Conservation (phyloP, 2,329 filamentous ascomycete species). For the Aspergillus udagawae region DNA sequence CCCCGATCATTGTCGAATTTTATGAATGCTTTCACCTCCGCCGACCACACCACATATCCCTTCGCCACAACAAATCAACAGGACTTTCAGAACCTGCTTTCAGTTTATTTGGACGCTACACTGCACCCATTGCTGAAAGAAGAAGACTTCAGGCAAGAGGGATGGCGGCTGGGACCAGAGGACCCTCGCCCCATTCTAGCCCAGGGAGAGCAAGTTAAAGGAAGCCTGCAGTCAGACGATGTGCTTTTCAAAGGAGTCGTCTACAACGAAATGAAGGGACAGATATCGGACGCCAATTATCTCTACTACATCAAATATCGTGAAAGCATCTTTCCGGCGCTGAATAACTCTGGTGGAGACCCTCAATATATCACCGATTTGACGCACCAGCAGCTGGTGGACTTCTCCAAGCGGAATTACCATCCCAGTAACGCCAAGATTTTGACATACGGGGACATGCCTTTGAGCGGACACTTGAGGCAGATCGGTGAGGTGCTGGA, state of each 20-base stretch:
- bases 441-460: slow-evolving; percentile 92
- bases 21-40: slow-evolving; percentile 98
- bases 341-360: slow-evolving; percentile 96
- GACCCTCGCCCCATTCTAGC: slow-evolving; percentile 63
- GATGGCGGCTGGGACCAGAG: slow-evolving; percentile 92
- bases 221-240: slow-evolving; percentile 59
- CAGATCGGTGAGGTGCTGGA: slow-evolving; percentile 73
- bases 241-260: slow-evolving; percentile 93
- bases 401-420: slow-evolving; percentile 90
- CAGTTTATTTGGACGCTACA: slow-evolving; percentile 93
- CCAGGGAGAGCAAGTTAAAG: slow-evolving; percentile 43
- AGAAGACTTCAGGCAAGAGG: slow-evolving; percentile 92
- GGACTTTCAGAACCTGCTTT: slow-evolving; percentile 94
- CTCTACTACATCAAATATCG: slow-evolving; percentile 94
- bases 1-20: slow-evolving; percentile 98
- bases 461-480: slow-evolving; percentile 72
- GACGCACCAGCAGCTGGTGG: slow-evolving; percentile 81
- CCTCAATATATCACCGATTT: slow-evolving; percentile 94
- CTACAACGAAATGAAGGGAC: slow-evolving; percentile 99
- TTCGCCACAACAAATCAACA: slow-evolving; percentile 95
- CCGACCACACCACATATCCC: slow-evolving; percentile 95
- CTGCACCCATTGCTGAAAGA: slow-evolving; percentile 83
- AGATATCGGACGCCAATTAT: slow-evolving; percentile 96
- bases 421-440: slow-evolving; percentile 97
- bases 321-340: slow-evolving; percentile 86